Conservation (phyloP, 179 eudicot genomes). For the Corrigiola litoralis region DNA sequence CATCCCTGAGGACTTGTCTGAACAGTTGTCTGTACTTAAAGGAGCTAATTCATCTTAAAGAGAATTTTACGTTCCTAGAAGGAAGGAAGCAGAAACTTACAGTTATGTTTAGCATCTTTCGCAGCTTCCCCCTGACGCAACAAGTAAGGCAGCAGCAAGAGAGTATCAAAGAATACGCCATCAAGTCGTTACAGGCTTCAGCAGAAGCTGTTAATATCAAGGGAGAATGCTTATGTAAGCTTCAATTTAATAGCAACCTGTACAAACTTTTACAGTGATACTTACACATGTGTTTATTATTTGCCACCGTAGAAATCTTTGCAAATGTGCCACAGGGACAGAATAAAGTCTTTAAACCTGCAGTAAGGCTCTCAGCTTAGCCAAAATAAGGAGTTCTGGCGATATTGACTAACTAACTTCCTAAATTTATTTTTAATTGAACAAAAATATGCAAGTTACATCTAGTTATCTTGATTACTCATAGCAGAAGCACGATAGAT, state of each 20-base stretch:
- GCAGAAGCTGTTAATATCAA: constrained; percentile 64
- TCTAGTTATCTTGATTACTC: neutral
- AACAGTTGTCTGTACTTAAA: neutral
- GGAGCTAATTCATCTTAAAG: neutral
- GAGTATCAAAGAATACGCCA: constrained; percentile 86
- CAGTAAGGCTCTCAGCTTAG: constrained; percentile 11
- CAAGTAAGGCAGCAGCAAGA: constrained; percentile 99
- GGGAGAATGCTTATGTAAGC: neutral
- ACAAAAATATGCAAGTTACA: neutral
- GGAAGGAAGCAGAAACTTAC: constrained; percentile 39
- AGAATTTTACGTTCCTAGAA: neutral
- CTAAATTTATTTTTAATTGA: neutral
- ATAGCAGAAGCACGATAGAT: neutral
- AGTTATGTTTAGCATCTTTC: constrained; percentile 65
- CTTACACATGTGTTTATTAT: constrained; percentile 65
- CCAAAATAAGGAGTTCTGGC: neutral
- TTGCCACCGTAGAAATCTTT: constrained; percentile 66
- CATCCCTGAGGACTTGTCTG: neutral
- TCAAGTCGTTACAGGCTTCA: constrained; percentile 76
- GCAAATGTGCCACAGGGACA: constrained; percentile 86
- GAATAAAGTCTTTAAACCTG: constrained; percentile 75
- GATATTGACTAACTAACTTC: neutral
- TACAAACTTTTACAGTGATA: constrained; percentile 14
- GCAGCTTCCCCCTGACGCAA: constrained; percentile 86
- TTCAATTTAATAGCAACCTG: too few species aligned